Evolutionary conservation across 352 stramenopile species (phyloP).

Genomic region (Globisporangium radiosum): DNA sequence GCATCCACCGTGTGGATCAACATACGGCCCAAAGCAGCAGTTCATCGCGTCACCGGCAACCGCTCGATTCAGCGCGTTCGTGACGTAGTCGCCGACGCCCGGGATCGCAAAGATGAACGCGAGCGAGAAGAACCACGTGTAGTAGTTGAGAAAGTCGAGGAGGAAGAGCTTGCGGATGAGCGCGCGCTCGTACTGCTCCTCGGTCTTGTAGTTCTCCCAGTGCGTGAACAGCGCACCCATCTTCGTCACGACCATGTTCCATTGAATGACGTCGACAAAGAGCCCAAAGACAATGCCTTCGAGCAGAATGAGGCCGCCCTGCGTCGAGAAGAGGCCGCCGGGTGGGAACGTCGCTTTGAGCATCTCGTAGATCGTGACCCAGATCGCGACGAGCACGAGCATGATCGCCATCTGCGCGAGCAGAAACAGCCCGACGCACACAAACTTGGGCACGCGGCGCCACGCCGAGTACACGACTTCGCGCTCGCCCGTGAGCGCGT

Average conservation of each 20-base stretch:
- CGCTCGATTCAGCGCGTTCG: slow-evolving; percentile 77
- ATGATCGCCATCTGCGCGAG: slow-evolving; percentile 80
- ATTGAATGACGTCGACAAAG: slow-evolving; percentile 86
- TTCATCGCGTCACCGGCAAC: slow-evolving; percentile 82
- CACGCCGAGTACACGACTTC: slow-evolving; percentile 65
- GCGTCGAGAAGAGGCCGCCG: slow-evolving; percentile 72
- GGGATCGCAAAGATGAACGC: slow-evolving; percentile 86
- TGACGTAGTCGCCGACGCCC: slow-evolving; percentile 75
- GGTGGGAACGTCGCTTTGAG: slow-evolving; percentile 78
- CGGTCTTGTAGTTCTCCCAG: slow-evolving; percentile 85
- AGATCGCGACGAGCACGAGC: slow-evolving; percentile 78
- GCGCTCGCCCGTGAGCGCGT: slow-evolving; percentile 65
- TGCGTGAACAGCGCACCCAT: slow-evolving; percentile 78
- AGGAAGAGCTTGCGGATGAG: slow-evolving; percentile 82
- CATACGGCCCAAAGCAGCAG: slow-evolving; percentile 84
- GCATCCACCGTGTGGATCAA: slow-evolving; percentile 63
- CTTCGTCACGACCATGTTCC: slow-evolving; percentile 88
- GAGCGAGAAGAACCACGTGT: slow-evolving; percentile 89
- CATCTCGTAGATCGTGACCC: slow-evolving; percentile 86
- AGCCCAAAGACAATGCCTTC: slow-evolving; percentile 81
- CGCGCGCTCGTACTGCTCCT: slow-evolving; percentile 79
- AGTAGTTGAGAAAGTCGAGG: slow-evolving; percentile 88
- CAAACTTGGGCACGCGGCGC: slow-evolving; percentile 65
- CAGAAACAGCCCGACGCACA: slow-evolving; percentile 78
- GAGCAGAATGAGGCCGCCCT: slow-evolving; percentile 79